Evolutionary conservation across 176 grass and related monocot species (phyloP).

Genomic region (Pontederia crassipes): DNA sequence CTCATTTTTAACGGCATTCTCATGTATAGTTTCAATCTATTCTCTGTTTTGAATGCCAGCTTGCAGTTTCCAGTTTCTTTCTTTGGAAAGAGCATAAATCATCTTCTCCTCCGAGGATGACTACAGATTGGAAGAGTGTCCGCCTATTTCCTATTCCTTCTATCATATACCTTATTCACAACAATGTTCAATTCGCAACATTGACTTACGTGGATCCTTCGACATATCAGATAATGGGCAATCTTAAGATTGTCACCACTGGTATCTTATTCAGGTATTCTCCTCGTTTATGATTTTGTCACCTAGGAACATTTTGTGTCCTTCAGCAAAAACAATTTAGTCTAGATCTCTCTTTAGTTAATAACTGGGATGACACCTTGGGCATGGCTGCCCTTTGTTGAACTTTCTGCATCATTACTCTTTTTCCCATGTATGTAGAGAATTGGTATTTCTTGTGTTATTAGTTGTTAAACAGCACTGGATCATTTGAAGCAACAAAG

Average conservation of each 20-base stretch:
- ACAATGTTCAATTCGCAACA: conserved; percentile 90
- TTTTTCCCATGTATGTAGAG: no score
- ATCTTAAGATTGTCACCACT: conserved; percentile 98
- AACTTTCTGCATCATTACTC: no score
- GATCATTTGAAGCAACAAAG: no score
- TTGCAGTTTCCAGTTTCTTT: conserved; percentile 64
- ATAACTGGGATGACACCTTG: background rate
- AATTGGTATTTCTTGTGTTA: no score
- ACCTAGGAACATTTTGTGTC: background rate
- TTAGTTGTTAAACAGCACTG: no score
- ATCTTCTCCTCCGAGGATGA: conserved; percentile 65
- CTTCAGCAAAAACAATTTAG: background rate
- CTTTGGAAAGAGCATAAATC: conserved; percentile 80
- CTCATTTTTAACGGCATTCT: no score
- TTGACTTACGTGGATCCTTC: conserved; percentile 91
- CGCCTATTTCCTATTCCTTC: conserved; percentile 73
- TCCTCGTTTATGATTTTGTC: background rate
- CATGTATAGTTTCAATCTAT: background rate
- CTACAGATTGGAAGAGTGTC: conserved; percentile 77
- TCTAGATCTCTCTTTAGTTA: background rate
- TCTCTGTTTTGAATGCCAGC: conserved; percentile 32
- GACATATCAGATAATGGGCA: conserved; percentile 98
- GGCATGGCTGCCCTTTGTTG: no score
- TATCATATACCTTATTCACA: conserved; percentile 87
- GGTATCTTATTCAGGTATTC: conserved; percentile 84